These are phyloP conservation scores for Ceratobasidium sp. DNA, from an alignment of 1,284 basidiomycete genomes.

Conservation along the genomic window DNA sequence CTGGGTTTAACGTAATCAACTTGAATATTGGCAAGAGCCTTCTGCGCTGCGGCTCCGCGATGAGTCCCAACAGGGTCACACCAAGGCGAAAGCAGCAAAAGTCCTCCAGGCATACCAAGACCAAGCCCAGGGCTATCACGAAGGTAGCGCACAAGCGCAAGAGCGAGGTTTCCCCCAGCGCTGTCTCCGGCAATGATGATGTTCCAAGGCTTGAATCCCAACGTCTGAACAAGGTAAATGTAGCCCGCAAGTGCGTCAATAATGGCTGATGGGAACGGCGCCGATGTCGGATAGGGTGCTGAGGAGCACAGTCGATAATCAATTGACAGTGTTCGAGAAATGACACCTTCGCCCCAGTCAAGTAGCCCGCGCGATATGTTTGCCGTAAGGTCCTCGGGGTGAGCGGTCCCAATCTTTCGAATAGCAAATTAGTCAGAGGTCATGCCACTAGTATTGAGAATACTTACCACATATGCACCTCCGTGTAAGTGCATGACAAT, in stretches of 20 bases:
- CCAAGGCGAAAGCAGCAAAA: constrained; percentile 73
- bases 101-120: constrained; percentile 65
- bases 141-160: constrained; percentile 68
- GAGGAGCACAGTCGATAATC: constrained; percentile 66
- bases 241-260: constrained; percentile 74
- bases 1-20: constrained; percentile 56
- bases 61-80: constrained; percentile 61
- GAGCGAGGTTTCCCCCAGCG: constrained; percentile 77
- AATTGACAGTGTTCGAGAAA: constrained; percentile 59
- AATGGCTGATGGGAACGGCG: constrained; percentile 73
- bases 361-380: constrained; percentile 41
- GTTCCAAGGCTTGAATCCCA: constrained; percentile 65
- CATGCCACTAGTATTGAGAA: neutral
- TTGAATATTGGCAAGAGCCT: constrained; percentile 55
- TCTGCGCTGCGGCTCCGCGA: constrained; percentile 54
- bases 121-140: constrained; percentile 54
- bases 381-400: constrained; percentile 44
- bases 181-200: constrained; percentile 78
- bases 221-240: constrained; percentile 65
- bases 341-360: neutral
- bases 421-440: neutral
- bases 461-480: constrained; percentile 41
- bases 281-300: constrained; percentile 53
- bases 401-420: constrained; percentile 42
- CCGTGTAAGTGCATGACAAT: constrained; percentile 44